Percentiles rank a stretch among this genome's conserved stretches.
Evolutionary conservation across 495 filamentous ascomycete species (phyloP).

Genomic region (Hamigera avellanea): DNA sequence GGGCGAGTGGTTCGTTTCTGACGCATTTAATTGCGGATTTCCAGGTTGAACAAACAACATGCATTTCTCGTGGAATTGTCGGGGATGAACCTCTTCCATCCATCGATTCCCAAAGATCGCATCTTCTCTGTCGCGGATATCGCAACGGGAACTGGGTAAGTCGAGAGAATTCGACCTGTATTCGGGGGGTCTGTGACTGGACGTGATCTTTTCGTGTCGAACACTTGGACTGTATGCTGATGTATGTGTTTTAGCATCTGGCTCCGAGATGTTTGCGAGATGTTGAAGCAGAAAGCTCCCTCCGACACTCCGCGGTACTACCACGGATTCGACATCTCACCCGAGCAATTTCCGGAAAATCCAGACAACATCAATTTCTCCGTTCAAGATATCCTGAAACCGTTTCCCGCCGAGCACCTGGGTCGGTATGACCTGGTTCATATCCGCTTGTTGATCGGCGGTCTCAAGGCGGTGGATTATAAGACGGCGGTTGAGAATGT

Average conservation of each 20-base stretch:
- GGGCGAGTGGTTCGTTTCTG: no score
- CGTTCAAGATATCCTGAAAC: conserved; percentile 19
- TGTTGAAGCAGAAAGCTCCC: conserved; percentile 1
- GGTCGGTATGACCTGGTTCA: conserved; percentile 25
- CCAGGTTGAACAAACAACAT: conserved; percentile 19
- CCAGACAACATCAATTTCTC: conserved; percentile 6
- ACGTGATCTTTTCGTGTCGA: no score
- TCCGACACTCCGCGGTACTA: conserved; percentile 7
- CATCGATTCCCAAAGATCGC: conserved; percentile 13
- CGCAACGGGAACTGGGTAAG: conserved; percentile 28
- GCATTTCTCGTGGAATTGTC: conserved; percentile 11
- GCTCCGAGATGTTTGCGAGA: conserved; percentile 8
- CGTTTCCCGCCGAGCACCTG: conserved; percentile 17
- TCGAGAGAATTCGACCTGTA: no score
- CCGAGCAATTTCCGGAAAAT: conserved; percentile 13
- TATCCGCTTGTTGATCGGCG: conserved; percentile 17
- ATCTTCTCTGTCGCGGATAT: conserved; percentile 21
- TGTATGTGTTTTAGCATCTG: conserved; percentile 10
- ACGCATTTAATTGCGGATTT: no score
- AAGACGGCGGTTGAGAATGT: conserved; percentile 12
- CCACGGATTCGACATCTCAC: conserved; percentile 28
- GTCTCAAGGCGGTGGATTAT: conserved; percentile 14
- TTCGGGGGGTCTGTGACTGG: no score
- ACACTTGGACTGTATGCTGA: no score
- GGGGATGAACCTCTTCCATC: conserved; percentile 13